Conservation (phyloP, 2,329 filamentous ascomycete genomes). For the Pseudodiploospora longispora region DNA sequence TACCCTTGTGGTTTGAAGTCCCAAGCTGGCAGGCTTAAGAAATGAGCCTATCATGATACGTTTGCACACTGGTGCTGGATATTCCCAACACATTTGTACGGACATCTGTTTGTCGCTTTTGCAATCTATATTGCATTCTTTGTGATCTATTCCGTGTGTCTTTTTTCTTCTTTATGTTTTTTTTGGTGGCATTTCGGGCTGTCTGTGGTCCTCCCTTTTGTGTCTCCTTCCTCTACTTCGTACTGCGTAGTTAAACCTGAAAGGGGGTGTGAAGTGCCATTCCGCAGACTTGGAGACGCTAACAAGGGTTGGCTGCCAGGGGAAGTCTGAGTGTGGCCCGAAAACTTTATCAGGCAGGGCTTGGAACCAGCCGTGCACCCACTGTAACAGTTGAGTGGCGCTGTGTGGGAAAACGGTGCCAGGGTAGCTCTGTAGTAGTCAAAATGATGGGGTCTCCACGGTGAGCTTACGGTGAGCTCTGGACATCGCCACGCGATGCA, state of each 20-base stretch:
- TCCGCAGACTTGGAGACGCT: slow-evolving; percentile 7
- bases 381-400: slow-evolving; percentile 1
- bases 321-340: not conserved
- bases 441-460: slow-evolving; percentile 4
- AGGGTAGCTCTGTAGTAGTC: slow-evolving; percentile 1
- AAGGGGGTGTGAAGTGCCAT: slow-evolving; percentile 1
- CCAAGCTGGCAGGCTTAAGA: too few relatives aligned
- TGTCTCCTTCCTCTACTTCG: not conserved
- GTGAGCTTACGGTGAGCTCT: not conserved
- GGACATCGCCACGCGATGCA: too few relatives aligned
- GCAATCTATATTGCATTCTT: too few relatives aligned
- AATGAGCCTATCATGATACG: too few relatives aligned
- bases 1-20: too few relatives aligned
- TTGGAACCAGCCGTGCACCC: slow-evolving; percentile 5
- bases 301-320: slow-evolving; percentile 7
- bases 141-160: too few relatives aligned
- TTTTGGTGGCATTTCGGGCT: too few relatives aligned
- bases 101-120: too few relatives aligned
- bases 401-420: slow-evolving; percentile 9
- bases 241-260: not conserved
- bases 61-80: too few relatives aligned
- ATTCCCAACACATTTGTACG: too few relatives aligned
- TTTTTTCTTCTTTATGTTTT: too few relatives aligned
- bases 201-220: too few relatives aligned
- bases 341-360: slow-evolving; percentile 2